Evolutionary conservation across 2,329 filamentous ascomycete genomes (phyloP).

Genomic region (Fusarium decemcellulare): DNA sequence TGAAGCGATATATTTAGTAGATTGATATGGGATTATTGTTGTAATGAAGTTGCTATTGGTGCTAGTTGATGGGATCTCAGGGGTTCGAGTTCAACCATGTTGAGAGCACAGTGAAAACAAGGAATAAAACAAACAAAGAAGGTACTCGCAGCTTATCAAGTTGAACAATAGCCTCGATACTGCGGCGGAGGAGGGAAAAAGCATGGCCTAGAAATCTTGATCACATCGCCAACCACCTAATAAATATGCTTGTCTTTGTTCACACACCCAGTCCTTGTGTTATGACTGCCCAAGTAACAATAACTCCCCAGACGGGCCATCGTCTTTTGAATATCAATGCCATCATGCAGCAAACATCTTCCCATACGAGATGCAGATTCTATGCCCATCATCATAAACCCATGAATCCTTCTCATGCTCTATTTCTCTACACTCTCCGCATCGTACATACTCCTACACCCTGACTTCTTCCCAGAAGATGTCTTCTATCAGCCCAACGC

Average conservation of each 20-base stretch:
- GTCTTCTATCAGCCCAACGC: conserved; percentile 20
- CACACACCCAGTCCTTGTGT: conserved; percentile 10
- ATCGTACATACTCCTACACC: conserved; percentile 27
- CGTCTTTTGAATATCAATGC: conserved; percentile 19
- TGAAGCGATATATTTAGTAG: neutral
- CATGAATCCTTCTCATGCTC: conserved; percentile 13
- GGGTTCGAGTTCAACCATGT: neutral
- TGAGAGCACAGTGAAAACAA: neutral
- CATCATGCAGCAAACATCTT: conserved; percentile 23
- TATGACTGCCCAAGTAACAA: conserved; percentile 13
- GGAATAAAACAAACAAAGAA: neutral
- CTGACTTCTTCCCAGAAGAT: conserved; percentile 33
- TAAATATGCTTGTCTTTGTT: conserved; percentile 11
- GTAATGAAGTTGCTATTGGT: conserved; percentile 37
- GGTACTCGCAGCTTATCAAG: neutral
- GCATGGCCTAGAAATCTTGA: conserved; percentile 5
- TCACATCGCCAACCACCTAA: conserved; percentile 7
- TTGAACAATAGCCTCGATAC: neutral
- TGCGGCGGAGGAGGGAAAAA: neutral
- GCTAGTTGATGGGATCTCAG: neutral
- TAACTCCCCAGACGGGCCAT: conserved; percentile 15
- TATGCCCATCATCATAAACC: conserved; percentile 41
- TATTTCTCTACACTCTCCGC: conserved; percentile 34
- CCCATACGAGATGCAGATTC: conserved; percentile 35
- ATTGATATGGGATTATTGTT: conserved; percentile 25